Conservation (phyloP, 306 rosid species). For the Hippophae rhamnoides region DNA sequence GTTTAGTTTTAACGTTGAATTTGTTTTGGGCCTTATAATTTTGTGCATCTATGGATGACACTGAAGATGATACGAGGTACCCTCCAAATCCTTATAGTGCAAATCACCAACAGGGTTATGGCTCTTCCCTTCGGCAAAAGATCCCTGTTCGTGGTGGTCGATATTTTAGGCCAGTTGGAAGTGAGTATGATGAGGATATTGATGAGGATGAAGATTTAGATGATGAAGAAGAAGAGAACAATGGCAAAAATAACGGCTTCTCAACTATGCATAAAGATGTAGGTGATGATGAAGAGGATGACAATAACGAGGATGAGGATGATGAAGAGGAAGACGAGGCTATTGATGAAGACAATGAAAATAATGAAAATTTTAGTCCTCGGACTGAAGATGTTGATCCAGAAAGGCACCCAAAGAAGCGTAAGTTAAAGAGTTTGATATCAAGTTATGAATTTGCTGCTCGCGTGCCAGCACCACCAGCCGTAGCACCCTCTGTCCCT, state of each 20-base stretch:
- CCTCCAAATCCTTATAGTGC: conserved; percentile 31
- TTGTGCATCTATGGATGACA: conserved; percentile 55
- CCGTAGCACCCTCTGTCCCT: conserved; percentile 32
- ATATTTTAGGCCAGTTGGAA: conserved; percentile 28
- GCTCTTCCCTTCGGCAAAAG: conserved; percentile 31
- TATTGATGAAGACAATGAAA: conserved; percentile 25
- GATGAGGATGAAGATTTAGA: conserved; percentile 38
- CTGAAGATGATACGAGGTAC: conserved; percentile 55
- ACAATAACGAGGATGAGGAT: conserved; percentile 24
- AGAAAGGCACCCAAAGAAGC: conserved; percentile 59
- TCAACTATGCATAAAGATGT: conserved; percentile 20
- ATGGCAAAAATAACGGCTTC: conserved; percentile 35
- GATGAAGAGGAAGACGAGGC: conserved; percentile 27
- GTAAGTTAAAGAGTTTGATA: conserved; percentile 62
- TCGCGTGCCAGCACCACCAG: conserved; percentile 31
- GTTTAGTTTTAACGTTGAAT: conserved; percentile 17
- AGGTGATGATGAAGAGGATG: conserved; percentile 16
- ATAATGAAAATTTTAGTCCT: conserved; percentile 19
- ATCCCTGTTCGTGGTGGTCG: conserved; percentile 30
- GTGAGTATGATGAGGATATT: conserved; percentile 31
- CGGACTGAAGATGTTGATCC: conserved; percentile 37
- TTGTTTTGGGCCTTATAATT: neutral
- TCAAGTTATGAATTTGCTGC: conserved; percentile 76
- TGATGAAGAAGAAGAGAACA: conserved; percentile 41
- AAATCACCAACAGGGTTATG: conserved; percentile 42